These are phyloP conservation scores for Osmanthus fragrans DNA, from an alignment of 257 asterid species.

Conservation along the genomic window DNA sequence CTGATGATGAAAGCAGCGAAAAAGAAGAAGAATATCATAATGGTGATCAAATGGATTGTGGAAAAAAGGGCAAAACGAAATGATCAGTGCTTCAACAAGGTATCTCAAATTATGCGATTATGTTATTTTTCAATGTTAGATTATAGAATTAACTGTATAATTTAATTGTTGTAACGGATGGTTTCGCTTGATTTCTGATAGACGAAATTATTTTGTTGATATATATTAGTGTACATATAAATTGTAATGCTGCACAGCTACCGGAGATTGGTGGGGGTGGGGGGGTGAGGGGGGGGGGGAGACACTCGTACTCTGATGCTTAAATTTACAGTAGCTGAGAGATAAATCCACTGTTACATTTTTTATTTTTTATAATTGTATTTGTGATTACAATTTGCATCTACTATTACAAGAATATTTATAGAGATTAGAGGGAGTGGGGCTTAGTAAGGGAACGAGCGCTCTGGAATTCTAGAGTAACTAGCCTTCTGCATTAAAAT, in stretches of 20 bases:
- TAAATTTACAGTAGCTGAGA: neutral
- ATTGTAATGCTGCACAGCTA: neutral
- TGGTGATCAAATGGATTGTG: conserved; percentile 10
- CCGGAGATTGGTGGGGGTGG: neutral
- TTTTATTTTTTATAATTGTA: neutral
- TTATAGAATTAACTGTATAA: neutral
- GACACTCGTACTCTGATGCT: neutral
- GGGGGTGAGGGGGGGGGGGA: too few species aligned
- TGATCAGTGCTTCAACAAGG: conserved; percentile 12
- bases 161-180: neutral
- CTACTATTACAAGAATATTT: neutral
- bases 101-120: neutral
- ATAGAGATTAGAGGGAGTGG: neutral
- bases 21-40: conserved; percentile 13
- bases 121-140: neutral
- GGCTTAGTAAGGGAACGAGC: neutral
- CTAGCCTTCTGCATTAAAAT: neutral
- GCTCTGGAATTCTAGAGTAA: neutral
- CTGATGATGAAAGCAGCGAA: conserved; percentile 27
- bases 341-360: neutral
- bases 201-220: neutral
- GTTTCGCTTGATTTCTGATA: neutral
- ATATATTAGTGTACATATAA: neutral
- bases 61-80: conserved; percentile 27
- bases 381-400: neutral